Conservation (phyloP, 306 rosid genomes). For the Chamaecrista fasciculata region DNA sequence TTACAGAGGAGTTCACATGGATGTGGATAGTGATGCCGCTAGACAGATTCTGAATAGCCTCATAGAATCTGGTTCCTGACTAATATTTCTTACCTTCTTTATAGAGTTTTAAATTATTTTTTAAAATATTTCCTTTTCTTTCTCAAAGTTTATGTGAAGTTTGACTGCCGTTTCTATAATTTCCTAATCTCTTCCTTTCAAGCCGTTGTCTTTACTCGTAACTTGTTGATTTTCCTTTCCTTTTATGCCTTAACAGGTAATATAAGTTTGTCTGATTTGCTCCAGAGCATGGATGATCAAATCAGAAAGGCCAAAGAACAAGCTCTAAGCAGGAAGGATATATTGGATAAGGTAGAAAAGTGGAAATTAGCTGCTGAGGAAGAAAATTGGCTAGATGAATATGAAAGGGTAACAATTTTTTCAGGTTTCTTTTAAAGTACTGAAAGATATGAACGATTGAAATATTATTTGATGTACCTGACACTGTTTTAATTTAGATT, state of each 20-base stretch:
- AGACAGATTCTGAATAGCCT: constrained; percentile 56
- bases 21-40: constrained; percentile 65
- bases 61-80: constrained; percentile 70
- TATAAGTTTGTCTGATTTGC: constrained; percentile 61
- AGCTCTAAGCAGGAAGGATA: constrained; percentile 86
- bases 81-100: neutral
- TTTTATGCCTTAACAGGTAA: constrained; percentile 50
- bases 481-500: neutral
- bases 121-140: neutral
- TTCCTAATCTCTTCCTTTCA: constrained; percentile 3
- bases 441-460: neutral
- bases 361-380: constrained; percentile 83
- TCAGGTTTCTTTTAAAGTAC: neutral
- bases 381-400: constrained; percentile 95
- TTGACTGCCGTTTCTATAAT: neutral
- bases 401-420: constrained; percentile 67
- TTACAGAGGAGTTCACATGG: constrained; percentile 81
- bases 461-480: neutral
- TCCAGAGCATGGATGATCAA: constrained; percentile 84
- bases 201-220: neutral
- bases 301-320: constrained; percentile 75
- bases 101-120: neutral
- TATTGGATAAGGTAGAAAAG: constrained; percentile 84
- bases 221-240: neutral
- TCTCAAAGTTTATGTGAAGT: neutral